Evolutionary conservation across 1,284 basidiomycete genomes (phyloP).

Genomic region (Fomitopsis pinicola): DNA sequence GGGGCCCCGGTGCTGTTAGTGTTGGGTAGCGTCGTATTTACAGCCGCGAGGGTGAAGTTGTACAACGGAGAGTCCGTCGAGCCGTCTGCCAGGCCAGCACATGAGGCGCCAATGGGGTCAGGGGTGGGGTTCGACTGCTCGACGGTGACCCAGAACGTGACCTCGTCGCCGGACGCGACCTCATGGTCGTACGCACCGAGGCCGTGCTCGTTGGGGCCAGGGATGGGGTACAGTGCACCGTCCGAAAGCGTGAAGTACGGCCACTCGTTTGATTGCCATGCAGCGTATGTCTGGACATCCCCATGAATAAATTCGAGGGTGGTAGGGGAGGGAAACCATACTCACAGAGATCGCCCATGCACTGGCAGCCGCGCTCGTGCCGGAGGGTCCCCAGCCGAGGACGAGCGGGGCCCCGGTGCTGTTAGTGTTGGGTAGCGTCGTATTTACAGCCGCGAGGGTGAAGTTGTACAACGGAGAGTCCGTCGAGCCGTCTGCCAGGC

Average conservation of each 20-base stretch:
- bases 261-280: constrained; percentile 3
- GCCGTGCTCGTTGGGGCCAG: constrained; percentile 2
- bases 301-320: background rate
- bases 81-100: constrained; percentile 4
- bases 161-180: background rate
- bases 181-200: background rate
- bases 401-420: constrained; percentile 9
- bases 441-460: constrained; percentile 8
- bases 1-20: constrained; percentile 8
- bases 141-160: constrained; percentile 1
- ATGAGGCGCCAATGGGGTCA: too few relatives aligned
- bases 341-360: constrained; percentile 6
- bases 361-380: background rate
- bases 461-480: constrained; percentile 8
- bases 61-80: background rate
- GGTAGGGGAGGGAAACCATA: too few relatives aligned
- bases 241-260: constrained; percentile 5
- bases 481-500: constrained; percentile 1
- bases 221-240: constrained; percentile 4
- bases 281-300: constrained; percentile 1
- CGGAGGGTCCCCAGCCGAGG: constrained; percentile 1
- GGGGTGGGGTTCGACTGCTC: background rate
- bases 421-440: constrained; percentile 7
- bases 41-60: constrained; percentile 12
- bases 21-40: constrained; percentile 5